Evolutionary conservation across 495 filamentous ascomycete species (phyloP), one percentile per base, ranked within the genome.

Genomic region (Podospora sp.): DNA sequence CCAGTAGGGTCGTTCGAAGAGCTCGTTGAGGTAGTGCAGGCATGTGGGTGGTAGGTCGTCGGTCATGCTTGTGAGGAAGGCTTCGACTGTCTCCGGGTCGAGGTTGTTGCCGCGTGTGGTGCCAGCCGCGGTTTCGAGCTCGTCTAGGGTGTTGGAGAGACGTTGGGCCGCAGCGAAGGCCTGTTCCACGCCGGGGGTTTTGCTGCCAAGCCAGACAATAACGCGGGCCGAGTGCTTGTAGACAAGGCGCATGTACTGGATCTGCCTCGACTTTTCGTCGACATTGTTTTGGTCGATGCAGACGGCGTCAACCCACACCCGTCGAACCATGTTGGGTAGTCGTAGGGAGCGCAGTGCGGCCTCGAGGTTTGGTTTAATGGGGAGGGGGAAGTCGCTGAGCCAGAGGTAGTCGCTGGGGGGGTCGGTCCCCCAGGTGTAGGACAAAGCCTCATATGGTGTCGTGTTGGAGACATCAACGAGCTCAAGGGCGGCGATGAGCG

Each of bases 271-370:
- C 18, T 66, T 52, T 62, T 78, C 76, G n/a, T 12, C 27, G 12
- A 64, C 60, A 46, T 72, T 69, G 20, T 51, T 35, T 55, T 78
- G 74, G 67, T 78, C 65, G 58, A 78, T 78, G 55, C 72, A 78
- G 16, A 78, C 66, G 14, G 65, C 63, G 56, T 78, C 76, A n/a
- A 76, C 71, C 76, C 75, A 77, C 14, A 77, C n/a, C 14, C 21
- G 29, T n/a, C 69, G 49, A 16, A 18, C 35, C 8, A 21, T 6
- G 7, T 26, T 20, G 0, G 25, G 29, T 5, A 49, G 35, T 6
- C 60, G 51, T 9, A 63, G 21, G 2, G 35, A 16, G 24, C 40
- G 55, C 52, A 68, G 36, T 20, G 50, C 61, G 1, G 57, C 36
- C 16, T 68, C 51, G 58, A 60, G 62, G 35, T 68, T 71, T 12